These are phyloP conservation scores for Suhomyces terraborum DNA, from an alignment of 1,139 yeast genomes.

Conservation along the genomic window DNA sequence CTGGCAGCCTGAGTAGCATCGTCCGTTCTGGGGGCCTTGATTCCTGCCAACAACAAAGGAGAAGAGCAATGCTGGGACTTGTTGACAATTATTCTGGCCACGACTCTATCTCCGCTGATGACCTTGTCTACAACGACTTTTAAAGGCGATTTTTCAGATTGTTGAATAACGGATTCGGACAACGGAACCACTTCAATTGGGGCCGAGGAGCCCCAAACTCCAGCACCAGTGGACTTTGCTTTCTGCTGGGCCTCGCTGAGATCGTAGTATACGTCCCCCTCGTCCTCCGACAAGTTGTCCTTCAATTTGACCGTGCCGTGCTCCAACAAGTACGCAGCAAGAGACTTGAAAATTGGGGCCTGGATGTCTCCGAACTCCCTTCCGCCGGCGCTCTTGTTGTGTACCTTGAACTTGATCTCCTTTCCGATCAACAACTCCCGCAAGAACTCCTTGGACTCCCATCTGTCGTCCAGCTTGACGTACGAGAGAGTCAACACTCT, in stretches of 20 bases:
- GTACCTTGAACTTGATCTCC: slow-evolving; percentile 60
- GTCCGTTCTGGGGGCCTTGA: slow-evolving; percentile 70
- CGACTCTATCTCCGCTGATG: slow-evolving; percentile 73
- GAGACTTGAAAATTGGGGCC: slow-evolving; percentile 63
- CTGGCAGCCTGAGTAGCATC: slow-evolving; percentile 38
- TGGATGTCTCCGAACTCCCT: slow-evolving; percentile 75
- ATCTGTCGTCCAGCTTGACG: slow-evolving; percentile 58
- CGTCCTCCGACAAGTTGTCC: slow-evolving; percentile 49
- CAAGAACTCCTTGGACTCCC: slow-evolving; percentile 61
- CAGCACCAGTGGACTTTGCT: slow-evolving; percentile 52
- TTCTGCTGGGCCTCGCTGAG: slow-evolving; percentile 44
- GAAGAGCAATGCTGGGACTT: slow-evolving; percentile 49
- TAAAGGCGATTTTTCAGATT: slow-evolving; percentile 46
- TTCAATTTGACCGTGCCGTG: slow-evolving; percentile 67
- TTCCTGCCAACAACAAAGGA: slow-evolving; percentile 71
- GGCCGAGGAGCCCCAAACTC: slow-evolving; percentile 51
- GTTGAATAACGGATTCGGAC: slow-evolving; percentile 37
- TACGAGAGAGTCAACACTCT: slow-evolving; percentile 64
- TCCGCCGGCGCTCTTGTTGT: slow-evolving; percentile 52
- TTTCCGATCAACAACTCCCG: slow-evolving; percentile 70
- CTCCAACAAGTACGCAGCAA: slow-evolving; percentile 56
- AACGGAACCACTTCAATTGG: slow-evolving; percentile 33
- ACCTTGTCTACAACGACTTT: slow-evolving; percentile 72
- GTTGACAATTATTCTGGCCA: slow-evolving; percentile 55
- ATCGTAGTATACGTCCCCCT: slow-evolving; percentile 34